Evolutionary conservation across 192 early-diverging fungal species (phyloP), one percentile per base, ranked within the genome.

Genomic region (Cetraspora pellucida): DNA sequence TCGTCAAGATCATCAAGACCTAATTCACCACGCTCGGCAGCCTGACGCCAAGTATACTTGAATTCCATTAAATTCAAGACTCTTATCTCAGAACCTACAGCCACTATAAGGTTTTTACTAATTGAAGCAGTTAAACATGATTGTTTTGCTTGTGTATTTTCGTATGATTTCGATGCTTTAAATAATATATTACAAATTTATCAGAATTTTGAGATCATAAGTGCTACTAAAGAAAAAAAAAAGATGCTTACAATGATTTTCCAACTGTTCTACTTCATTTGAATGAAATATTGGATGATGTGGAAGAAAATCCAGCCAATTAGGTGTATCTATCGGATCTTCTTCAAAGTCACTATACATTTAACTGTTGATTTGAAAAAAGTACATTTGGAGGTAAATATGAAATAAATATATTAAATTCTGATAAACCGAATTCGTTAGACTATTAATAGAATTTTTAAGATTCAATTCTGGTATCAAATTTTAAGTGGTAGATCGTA

Each of bases 1-100:
- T 55, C 13, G 21, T 27, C 44, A 49, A 55, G 16, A 46, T 31
- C 46, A 75, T 13, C 21, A 16, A 14, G 11, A 3, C 44, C 43
- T 0, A 60, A 46, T 57, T 74, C 57, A 44, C 43, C 58, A 60
- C 25, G 14, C 23, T 46, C 37, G 60, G 27, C 16, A 60, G 72
- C 72, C 54, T 66, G 13, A 10, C 14, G 30, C 60, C 60, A 64
- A 3, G 60, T 63, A 54, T 30, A 27, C 11, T 66, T 63, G n/a
- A 76, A 66, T 21, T 76, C 74, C 14, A 47, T 25, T 17, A 76
- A 44, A 76, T 66, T 66, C 14, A 76, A 52, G 13, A 66, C 28
- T 66, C 74, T 54, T 13, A 76, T 54, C 43, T 76, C 49, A 21
- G 57, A 63, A 16, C 64, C 60, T 30, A 76, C 37, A 37, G 74